Evolutionary conservation across 306 rosid genomes (phyloP), one percentile per base, ranked within the genome.

Genomic region (Oemleria cerasiformis): DNA sequence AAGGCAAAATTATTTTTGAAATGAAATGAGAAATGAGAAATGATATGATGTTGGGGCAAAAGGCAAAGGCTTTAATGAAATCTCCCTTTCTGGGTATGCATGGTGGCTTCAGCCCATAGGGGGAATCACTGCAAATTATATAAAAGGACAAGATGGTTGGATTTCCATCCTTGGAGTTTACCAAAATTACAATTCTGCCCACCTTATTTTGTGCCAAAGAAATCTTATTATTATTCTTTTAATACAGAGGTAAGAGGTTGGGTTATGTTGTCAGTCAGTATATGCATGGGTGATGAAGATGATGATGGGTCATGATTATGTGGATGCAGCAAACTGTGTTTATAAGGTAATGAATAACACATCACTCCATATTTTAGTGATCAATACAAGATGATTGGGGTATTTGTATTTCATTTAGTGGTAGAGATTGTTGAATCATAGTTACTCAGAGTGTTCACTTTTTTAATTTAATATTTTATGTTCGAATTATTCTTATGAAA

Each of bases 111-210:
- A 4, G 72, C 30, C 14, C 58, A 70, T 55, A 19, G 41, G 40
- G 40, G 47, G 68, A 16, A 79, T 78, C 42, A 57, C 62, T 44
- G 42, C 65, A 10, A 4, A 10, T 19, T 69, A 79, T 68, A 73
- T 68, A 77, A 55, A 65, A 34, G 48, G 58, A 6, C 49, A 3
- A 19, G 17, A 10, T 12, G 40, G 51, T 42, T 38, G 5, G 15
- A 25, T 0, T 23, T 75, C 66, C 60, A 71, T 78, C 90, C 85
- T 73, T 39, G 6, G 11, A 7, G 34, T 62, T 53, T 44, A 7
- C 17, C 1, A 4, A 54, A 73, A 84, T 83, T 81, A 83, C 84
- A 11, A 50, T 16, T 5, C 2, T 30, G 34, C 58, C 82, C 78
- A 19, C 42, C 17, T 76, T 23, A 3, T 39, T 3, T 16, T 41